Conservation (phyloP, 495 filamentous ascomycete species). For the Annulohypoxylon bovei region DNA sequence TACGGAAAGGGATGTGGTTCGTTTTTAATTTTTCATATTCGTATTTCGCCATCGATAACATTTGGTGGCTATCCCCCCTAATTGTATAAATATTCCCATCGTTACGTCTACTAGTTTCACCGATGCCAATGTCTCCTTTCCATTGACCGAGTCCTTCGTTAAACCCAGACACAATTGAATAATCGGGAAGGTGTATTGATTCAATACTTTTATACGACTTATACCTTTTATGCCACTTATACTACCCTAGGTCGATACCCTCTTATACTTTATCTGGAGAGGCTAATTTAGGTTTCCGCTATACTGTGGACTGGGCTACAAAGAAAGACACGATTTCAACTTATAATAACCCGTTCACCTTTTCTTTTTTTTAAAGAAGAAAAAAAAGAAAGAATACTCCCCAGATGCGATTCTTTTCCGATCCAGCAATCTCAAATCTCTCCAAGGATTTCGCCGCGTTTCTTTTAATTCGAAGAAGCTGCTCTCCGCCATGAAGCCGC, state of each 20-base stretch:
- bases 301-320: slow-evolving; percentile 16
- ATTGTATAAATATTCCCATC: slow-evolving; percentile 23
- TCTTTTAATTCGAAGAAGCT: slow-evolving; percentile 2
- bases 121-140: slow-evolving; percentile 11
- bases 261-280: slow-evolving; percentile 18
- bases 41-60: slow-evolving; percentile 5
- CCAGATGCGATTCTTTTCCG: slow-evolving; percentile 18
- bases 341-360: background rate
- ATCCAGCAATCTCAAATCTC: background rate
- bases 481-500: slow-evolving; percentile 29
- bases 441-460: background rate
- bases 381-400: background rate
- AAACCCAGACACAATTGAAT: slow-evolving; percentile 2
- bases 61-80: background rate
- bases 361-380: background rate
- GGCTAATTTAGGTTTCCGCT: slow-evolving; percentile 39
- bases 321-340: slow-evolving; percentile 15
- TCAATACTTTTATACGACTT: background rate
- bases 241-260: background rate
- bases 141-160: slow-evolving; percentile 23
- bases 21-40: slow-evolving; percentile 1
- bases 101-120: slow-evolving; percentile 2
- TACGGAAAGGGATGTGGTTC: slow-evolving; percentile 14
- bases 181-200: background rate
- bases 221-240: background rate